phyloP scores from a whole-genome alignment of 495 filamentous ascomycete species.

The Aspergillus steynii region DNA sequence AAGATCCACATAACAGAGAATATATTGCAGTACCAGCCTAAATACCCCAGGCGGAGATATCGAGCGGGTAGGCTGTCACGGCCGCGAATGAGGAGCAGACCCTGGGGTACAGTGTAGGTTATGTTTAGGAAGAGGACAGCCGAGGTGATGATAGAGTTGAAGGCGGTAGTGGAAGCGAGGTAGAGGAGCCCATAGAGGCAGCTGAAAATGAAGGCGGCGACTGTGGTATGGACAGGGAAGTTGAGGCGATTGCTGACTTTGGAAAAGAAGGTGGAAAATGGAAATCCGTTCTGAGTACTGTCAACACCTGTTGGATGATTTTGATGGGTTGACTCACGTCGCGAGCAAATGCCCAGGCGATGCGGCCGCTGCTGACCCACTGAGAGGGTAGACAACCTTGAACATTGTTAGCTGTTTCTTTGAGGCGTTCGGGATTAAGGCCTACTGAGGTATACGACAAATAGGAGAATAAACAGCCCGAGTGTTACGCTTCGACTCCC shows the following conservation, averaged over 20 bases:
- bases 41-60: slow-evolving; percentile 27
- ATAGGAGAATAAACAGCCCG: slow-evolving; percentile 19
- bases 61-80: slow-evolving; percentile 29
- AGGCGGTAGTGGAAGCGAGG: slow-evolving; percentile 41
- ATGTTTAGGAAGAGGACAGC: slow-evolving; percentile 38
- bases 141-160: slow-evolving; percentile 42
- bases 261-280: slow-evolving; percentile 27
- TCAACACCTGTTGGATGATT: background rate
- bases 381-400: slow-evolving; percentile 27
- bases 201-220: slow-evolving; percentile 28
- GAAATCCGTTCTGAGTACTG: slow-evolving; percentile 17
- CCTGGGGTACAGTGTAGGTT: slow-evolving; percentile 38
- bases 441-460: slow-evolving; percentile 24
- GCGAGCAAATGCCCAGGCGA: slow-evolving; percentile 43
- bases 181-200: slow-evolving; percentile 38
- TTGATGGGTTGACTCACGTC: slow-evolving; percentile 21
- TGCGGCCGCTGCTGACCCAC: slow-evolving; percentile 30
- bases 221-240: slow-evolving; percentile 32
- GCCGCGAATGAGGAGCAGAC: slow-evolving; percentile 28
- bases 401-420: background rate
- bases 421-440: background rate
- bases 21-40: slow-evolving; percentile 33
- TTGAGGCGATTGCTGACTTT: slow-evolving; percentile 17
- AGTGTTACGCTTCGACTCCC: slow-evolving; percentile 1
- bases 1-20: slow-evolving; percentile 33